Base-by-base conservation (phyloP, 106 monocot species). In the Hemerocallis citrina region DNA sequence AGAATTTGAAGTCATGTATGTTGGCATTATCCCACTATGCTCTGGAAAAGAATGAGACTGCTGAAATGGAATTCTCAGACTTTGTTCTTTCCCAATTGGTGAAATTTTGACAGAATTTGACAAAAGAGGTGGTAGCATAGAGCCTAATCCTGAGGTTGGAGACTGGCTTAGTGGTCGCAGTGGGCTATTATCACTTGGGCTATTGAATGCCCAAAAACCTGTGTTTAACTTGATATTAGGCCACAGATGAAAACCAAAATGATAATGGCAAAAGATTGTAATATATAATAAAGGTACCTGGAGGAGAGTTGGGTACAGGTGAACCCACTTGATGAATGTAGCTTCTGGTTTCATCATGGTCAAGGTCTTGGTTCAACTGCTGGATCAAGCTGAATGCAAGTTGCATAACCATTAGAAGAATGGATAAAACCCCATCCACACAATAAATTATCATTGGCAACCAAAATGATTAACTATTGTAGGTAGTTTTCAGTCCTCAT, bases 61-160 rank as follows among this genome's bases (percentile, higher is more conserved):
- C 46, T 73, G 78, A 70, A 65, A 65, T 16, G 64, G 27, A 45
- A 71, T 29, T 34, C 73, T 19, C 68, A 68, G 57, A 22, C 50
- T 66, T 19, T 59, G 70, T 16, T 72, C 68, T 27, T 73, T 81
- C 33, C 75, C 81, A 33, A 86, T 86, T 32, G 89, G 78, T 44
- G 78, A 66, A 64, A 94, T 80, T 59, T 80, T 89, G 10, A 67
- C 14, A 42, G 82, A 69, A 46, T 77, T 89, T 73, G 89, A 80
- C 16, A 70, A 14, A 13, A 61, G n/a, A 24, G 82, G 52, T 72
- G 80, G 71, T 38, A 72, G 29, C 48, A 72, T 60, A 27, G 88
- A 79, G 61, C 71, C 64, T 62, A 85, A 68, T 63, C 74, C 81
- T 68, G 77, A 74, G 44, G 15, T 69, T 48, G 86, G 69, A 22